Evolutionary conservation across 352 stramenopile genomes (phyloP).

Genomic region (Globisporangium lucens): DNA sequence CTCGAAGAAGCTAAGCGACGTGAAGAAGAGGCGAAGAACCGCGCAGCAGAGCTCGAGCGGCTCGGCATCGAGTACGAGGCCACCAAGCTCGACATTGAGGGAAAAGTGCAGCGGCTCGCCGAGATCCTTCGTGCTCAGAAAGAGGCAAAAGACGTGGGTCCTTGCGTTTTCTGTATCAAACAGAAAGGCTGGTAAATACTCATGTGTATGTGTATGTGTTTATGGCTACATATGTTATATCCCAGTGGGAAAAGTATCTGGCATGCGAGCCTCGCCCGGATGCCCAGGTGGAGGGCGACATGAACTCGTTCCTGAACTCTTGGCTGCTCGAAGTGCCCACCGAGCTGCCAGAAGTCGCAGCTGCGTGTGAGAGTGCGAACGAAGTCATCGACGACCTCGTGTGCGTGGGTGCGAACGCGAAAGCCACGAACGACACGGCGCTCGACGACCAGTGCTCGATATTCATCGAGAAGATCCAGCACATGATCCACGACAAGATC

Average conservation of each 20-base stretch:
- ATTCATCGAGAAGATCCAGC: conserved; percentile 52
- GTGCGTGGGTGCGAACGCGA: conserved; percentile 51
- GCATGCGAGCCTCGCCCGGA: conserved; percentile 67
- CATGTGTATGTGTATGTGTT: not conserved
- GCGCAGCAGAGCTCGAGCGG: conserved; percentile 60
- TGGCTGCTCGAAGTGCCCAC: conserved; percentile 61
- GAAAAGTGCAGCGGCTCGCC: conserved; percentile 53
- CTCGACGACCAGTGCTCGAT: conserved; percentile 35
- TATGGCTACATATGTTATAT: not conserved
- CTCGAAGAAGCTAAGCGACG: conserved; percentile 53
- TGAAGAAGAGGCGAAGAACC: conserved; percentile 62
- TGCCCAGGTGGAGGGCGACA: conserved; percentile 65
- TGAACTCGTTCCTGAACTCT: conserved; percentile 82
- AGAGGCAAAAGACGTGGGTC: conserved; percentile 53
- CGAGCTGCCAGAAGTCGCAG: conserved; percentile 42
- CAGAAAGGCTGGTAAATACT: not conserved
- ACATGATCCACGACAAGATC: conserved; percentile 61
- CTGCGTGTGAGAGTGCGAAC: conserved; percentile 48
- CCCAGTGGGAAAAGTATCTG: conserved; percentile 71
- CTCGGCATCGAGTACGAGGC: conserved; percentile 50
- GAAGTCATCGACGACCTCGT: conserved; percentile 61
- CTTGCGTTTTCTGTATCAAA: not conserved
- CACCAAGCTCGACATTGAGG: conserved; percentile 48
- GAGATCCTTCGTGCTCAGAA: conserved; percentile 63
- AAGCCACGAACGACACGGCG: conserved; percentile 46